These are phyloP conservation scores for Diutina neorugosa DNA, from an alignment of 1,139 yeast species.

Conservation along the genomic window DNA sequence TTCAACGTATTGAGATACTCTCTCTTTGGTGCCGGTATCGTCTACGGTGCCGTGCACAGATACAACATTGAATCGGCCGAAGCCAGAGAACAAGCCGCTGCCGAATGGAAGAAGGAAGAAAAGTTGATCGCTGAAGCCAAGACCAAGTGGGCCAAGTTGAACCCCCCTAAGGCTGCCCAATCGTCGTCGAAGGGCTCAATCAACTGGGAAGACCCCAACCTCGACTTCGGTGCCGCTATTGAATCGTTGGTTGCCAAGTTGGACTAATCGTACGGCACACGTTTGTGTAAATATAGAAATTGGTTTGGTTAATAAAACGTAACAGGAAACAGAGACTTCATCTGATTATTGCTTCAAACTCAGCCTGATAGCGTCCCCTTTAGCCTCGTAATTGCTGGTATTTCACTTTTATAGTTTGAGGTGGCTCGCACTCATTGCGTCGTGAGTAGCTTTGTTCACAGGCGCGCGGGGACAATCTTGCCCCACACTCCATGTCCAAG, in stretches of 20 bases:
- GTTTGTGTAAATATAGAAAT: slow-evolving; percentile 3
- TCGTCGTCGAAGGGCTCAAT: slow-evolving; percentile 27
- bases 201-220: slow-evolving; percentile 82
- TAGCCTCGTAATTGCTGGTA: neutral
- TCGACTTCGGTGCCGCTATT: slow-evolving; percentile 56
- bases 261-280: slow-evolving; percentile 14
- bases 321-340: neutral
- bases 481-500: slow-evolving; percentile 12
- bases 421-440: too few species aligned
- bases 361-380: neutral
- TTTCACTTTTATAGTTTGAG: neutral
- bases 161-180: slow-evolving; percentile 21
- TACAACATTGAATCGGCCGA: slow-evolving; percentile 52
- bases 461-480: slow-evolving; percentile 1
- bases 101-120: slow-evolving; percentile 54
- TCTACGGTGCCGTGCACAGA: slow-evolving; percentile 85
- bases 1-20: slow-evolving; percentile 83
- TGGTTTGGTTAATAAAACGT: neutral
- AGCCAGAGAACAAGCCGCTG: slow-evolving; percentile 42
- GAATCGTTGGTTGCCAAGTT: slow-evolving; percentile 33
- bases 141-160: slow-evolving; percentile 68
- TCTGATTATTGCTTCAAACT: too few species aligned
- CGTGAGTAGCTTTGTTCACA: neutral
- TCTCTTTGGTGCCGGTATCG: slow-evolving; percentile 79
- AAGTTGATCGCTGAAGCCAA: slow-evolving; percentile 80